Evolutionary conservation across 768 basidiomycete species (phyloP).

Genomic region (Hygrophorus russula): DNA sequence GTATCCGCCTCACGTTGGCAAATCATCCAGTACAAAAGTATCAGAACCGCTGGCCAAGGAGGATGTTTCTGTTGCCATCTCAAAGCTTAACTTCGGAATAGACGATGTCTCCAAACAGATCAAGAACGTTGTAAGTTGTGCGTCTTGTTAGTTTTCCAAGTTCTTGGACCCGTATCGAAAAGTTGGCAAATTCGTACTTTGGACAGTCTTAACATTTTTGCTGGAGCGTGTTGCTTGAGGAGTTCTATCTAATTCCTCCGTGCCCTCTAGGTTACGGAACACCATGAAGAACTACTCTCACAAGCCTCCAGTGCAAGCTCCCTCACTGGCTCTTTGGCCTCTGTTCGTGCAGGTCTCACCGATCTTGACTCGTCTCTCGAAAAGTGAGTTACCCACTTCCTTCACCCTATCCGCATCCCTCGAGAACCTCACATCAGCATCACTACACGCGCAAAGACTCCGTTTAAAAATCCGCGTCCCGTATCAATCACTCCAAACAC

Average conservation of each 20-base stretch:
- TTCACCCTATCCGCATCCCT: background rate
- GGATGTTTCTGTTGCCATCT: constrained; percentile 82
- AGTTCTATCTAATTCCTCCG: constrained; percentile 18
- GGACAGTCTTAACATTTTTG: too few relatives aligned
- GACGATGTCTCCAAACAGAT: constrained; percentile 92
- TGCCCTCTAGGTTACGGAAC: constrained; percentile 53
- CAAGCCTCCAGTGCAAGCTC: constrained; percentile 68
- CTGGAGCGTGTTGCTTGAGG: too few relatives aligned
- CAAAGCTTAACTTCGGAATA: constrained; percentile 77
- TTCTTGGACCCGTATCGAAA: too few relatives aligned
- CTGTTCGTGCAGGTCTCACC: constrained; percentile 56
- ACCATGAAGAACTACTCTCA: constrained; percentile 73
- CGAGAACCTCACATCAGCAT: background rate
- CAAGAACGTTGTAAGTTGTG: constrained; percentile 56
- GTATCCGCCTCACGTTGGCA: constrained; percentile 36
- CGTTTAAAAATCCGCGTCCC: constrained; percentile 80
- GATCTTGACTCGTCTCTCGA: constrained; percentile 71
- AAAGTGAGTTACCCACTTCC: constrained; percentile 36
- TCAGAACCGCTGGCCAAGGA: constrained; percentile 58
- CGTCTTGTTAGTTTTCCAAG: background rate
- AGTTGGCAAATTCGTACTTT: too few relatives aligned
- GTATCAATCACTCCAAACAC: constrained; percentile 58
- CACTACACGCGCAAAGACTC: constrained; percentile 35
- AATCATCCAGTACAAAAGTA: constrained; percentile 20
- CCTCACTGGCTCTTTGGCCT: constrained; percentile 58